Percentiles rank a stretch among this genome's conserved stretches.
phyloP scores from a whole-genome alignment of 768 basidiomycete genomes.

The Suillus clintonianus region DNA sequence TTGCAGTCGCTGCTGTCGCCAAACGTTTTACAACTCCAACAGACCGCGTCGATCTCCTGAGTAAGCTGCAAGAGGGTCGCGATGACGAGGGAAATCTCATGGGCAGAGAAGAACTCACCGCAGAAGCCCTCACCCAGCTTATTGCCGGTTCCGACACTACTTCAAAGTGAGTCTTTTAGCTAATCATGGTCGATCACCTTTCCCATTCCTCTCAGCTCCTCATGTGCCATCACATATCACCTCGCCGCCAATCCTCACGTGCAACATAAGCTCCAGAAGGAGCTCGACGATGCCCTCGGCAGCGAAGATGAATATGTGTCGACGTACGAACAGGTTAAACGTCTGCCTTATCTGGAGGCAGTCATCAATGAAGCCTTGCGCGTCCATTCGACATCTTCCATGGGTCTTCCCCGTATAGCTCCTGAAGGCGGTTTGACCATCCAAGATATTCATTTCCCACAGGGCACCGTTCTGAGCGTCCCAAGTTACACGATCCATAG shows the following conservation, averaged over 20 bases:
- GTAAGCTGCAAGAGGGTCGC: slow-evolving; percentile 75
- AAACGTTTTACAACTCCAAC: slow-evolving; percentile 67
- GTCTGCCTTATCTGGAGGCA: slow-evolving; percentile 78
- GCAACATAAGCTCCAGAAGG: slow-evolving; percentile 73
- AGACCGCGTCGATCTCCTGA: slow-evolving; percentile 79
- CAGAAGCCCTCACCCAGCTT: slow-evolving; percentile 82
- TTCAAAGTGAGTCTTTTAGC: slow-evolving; percentile 64
- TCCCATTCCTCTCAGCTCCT: slow-evolving; percentile 55
- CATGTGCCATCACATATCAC: slow-evolving; percentile 87
- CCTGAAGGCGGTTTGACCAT: slow-evolving; percentile 74
- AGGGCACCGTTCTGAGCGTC: slow-evolving; percentile 75
- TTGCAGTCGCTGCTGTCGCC: slow-evolving; percentile 78
- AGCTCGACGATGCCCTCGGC: slow-evolving; percentile 63
- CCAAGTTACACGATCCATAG: slow-evolving; percentile 86
- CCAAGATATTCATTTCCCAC: slow-evolving; percentile 55
- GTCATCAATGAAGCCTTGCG: slow-evolving; percentile 87
- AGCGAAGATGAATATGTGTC: slow-evolving; percentile 62
- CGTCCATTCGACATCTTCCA: slow-evolving; percentile 78
- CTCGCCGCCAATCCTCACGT: slow-evolving; percentile 67
- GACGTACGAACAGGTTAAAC: slow-evolving; percentile 69
- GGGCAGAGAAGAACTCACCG: slow-evolving; percentile 82
- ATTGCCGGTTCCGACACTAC: slow-evolving; percentile 94
- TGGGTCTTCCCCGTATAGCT: slow-evolving; percentile 81
- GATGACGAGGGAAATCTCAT: slow-evolving; percentile 81
- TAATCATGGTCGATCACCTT: slow-evolving; percentile 2